Percentiles rank a stretch among this genome's conserved stretches.
Conservation (phyloP, 805 yeast species). For the Ogataea dorogensis region DNA sequence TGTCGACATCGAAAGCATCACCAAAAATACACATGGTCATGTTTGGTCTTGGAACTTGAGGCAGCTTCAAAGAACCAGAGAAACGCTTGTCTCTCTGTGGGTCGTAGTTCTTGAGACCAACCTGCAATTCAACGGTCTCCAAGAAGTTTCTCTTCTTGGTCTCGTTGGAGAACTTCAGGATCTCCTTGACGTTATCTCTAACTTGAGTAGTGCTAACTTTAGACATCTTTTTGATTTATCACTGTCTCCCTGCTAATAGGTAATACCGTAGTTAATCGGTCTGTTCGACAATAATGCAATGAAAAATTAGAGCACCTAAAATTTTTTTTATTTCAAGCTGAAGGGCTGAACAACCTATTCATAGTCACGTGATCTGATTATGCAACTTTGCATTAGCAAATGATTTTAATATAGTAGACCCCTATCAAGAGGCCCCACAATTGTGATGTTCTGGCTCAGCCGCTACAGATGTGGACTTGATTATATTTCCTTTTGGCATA, state of each 20-base stretch:
- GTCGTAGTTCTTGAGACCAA: conserved; percentile 99
- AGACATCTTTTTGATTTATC: conserved; percentile 44
- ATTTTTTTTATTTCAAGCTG: conserved; percentile 2
- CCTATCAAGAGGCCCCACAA: too few relatives aligned
- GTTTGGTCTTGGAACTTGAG: conserved; percentile 99
- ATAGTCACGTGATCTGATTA: conserved; percentile 6
- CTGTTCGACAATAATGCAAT: conserved; percentile 49
- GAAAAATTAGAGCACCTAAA: conserved; percentile 1
- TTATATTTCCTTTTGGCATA: too few relatives aligned
- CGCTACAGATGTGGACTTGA: too few relatives aligned
- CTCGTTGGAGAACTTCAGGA: conserved; percentile 85
- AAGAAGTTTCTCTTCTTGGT: conserved; percentile 99
- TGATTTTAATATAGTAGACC: too few relatives aligned
- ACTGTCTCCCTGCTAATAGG: conserved; percentile 76
- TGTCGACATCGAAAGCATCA: conserved; percentile 99
- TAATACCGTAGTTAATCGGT: conserved; percentile 33
- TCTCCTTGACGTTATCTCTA: conserved; percentile 93
- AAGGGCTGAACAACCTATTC: not conserved
- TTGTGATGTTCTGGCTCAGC: too few relatives aligned
- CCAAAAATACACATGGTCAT: conserved; percentile 99
- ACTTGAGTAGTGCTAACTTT: conserved; percentile 90
- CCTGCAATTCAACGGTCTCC: conserved; percentile 99
- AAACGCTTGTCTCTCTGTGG: conserved; percentile 99
- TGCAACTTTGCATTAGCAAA: conserved; percentile 1
- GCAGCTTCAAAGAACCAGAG: conserved; percentile 98